phyloP scores from a whole-genome alignment of 805 yeast genomes.

The Metschnikowia arizonensis region DNA sequence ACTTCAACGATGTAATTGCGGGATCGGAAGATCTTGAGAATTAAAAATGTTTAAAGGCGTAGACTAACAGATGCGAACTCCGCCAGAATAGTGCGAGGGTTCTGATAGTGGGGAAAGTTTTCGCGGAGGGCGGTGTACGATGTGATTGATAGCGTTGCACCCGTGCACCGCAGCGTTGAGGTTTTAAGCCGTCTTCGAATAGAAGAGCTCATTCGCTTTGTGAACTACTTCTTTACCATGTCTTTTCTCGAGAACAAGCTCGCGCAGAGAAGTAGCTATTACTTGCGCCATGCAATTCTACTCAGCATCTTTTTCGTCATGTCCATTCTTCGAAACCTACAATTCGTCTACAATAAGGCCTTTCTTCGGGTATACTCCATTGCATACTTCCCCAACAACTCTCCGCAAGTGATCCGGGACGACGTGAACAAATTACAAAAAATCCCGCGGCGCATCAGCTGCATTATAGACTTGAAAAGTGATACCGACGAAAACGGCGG shows the following conservation, averaged over 20 bases:
- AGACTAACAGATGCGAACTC: not conserved
- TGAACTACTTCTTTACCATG: not conserved
- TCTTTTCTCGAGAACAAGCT: not conserved
- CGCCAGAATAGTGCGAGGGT: constrained; percentile 1
- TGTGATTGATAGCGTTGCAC: not conserved
- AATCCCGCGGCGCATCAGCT: constrained; percentile 72
- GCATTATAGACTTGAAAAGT: constrained; percentile 66
- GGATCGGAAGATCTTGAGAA: not conserved
- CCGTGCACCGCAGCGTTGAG: not conserved
- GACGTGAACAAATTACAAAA: constrained; percentile 73
- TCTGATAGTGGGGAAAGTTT: constrained; percentile 7
- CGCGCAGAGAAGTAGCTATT: constrained; percentile 6
- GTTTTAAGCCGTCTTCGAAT: not conserved
- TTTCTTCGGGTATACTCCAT: constrained; percentile 53
- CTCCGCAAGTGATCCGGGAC: constrained; percentile 82
- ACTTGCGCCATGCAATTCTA: constrained; percentile 22
- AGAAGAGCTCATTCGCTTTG: not conserved
- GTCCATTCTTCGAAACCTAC: constrained; percentile 51
- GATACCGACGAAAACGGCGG: constrained; percentile 90
- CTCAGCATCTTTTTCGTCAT: constrained; percentile 51
- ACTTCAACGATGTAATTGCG: not conserved
- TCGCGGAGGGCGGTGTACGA: constrained; percentile 4
- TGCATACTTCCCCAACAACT: constrained; percentile 62
- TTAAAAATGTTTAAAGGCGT: not conserved
- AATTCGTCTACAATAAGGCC: constrained; percentile 48